phyloP scores from a whole-genome alignment of 2,329 filamentous ascomycete genomes.

The Volutella citrinella region DNA sequence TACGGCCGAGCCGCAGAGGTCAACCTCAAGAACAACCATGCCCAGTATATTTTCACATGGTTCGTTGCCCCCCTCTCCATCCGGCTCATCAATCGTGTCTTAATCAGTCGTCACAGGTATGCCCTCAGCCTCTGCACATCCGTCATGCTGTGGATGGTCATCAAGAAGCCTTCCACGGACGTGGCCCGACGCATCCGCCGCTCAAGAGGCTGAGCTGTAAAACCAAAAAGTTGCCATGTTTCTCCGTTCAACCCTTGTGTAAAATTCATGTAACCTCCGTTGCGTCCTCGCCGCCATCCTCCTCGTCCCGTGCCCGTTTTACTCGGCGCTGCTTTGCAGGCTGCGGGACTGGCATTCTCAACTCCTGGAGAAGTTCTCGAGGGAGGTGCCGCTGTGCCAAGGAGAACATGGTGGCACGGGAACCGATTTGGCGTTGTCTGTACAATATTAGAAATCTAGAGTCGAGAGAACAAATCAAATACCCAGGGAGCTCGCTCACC shows the following conservation, averaged over 20 bases:
- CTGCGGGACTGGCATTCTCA: conserved; percentile 65
- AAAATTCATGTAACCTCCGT: conserved; percentile 32
- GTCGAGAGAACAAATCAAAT: too few species aligned
- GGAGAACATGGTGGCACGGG: conserved; percentile 73
- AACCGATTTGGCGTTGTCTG: conserved; percentile 75
- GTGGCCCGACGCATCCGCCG: conserved; percentile 62
- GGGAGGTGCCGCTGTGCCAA: conserved; percentile 82
- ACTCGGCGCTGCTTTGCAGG: conserved; percentile 46
- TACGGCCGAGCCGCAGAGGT: conserved; percentile 87
- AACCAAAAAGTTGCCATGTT: conserved; percentile 8
- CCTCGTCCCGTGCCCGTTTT: conserved; percentile 27
- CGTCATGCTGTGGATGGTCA: conserved; percentile 94
- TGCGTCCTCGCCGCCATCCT: conserved; percentile 32
- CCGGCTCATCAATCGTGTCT: conserved; percentile 1
- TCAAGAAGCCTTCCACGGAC: conserved; percentile 79
- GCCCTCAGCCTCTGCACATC: conserved; percentile 79
- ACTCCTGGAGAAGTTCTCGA: conserved; percentile 76
- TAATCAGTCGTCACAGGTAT: conserved; percentile 63
- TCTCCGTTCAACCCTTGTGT: conserved; percentile 11
- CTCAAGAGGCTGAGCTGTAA: conserved; percentile 27
- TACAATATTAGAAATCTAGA: conserved; percentile 30
- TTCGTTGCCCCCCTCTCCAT: conserved; percentile 44
- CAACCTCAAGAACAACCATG: conserved; percentile 92
- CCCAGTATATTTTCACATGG: conserved; percentile 99
- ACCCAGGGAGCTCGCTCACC: conserved; percentile 57